Evolutionary conservation across 306 rosid genomes (phyloP), one percentile per base, ranked within the genome.

Genomic region (Arachis hypogaea): DNA sequence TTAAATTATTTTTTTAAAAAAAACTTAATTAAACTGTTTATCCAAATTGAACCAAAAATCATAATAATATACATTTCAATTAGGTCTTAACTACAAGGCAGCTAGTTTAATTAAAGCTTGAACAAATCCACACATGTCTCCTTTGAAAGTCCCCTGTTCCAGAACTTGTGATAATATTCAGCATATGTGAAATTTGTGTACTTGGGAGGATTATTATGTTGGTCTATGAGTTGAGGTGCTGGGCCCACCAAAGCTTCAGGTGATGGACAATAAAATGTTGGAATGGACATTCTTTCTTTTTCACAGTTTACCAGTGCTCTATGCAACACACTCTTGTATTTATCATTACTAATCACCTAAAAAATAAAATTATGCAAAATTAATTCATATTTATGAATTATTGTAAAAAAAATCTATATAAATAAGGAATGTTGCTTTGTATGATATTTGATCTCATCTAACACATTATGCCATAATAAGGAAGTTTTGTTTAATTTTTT

Each of bases 251-350:
- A 62, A 0, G 98, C 91, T 4, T 89, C 81, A 0, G 86, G 86
- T 5, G 81, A 80, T 5, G 98, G 98, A 72, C 98, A 93, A 5
- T 89, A 82, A 74, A 93, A 93, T 0, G 98, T 88, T 12, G 98
- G 94, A 52, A 93, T 79, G 0, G 98, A 91, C 4, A 93, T 86
- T 59, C 98, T 89, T 18, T 96, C 91, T 71, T 78, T 85, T 1
- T 89, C 89, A 22, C 76, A 22, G 11, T 91, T 93, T 29, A 90
- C 96, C 47, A 86, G 33, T 1, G 98, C 98, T 4, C 98, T 70
- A 80, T 93, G 98, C 88, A 93, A 51, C 63, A 91, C 98, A 63
- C 98, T 93, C 87, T 86, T 91, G 81, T 89, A 93, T 56, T 22
- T 80, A 11, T 76, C 80, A 54, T 83, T 83, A 79, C 87, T 83